Base-by-base conservation (phyloP, 2,329 filamentous ascomycete species). In the Ciborinia camelliae region DNA sequence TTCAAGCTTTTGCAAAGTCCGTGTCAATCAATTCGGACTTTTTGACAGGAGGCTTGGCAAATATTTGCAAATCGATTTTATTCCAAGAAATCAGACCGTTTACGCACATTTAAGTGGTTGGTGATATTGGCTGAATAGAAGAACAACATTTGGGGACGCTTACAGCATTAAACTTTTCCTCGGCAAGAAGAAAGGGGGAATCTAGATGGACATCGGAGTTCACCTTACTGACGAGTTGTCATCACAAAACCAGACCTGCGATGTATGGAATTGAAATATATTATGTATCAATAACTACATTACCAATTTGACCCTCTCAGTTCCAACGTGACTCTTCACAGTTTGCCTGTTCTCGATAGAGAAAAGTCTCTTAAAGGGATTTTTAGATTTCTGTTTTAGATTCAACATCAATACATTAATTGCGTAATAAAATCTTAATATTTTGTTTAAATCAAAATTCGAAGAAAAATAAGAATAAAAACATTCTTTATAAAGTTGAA, bases 11-110 rank as follows among this genome's bases (percentile, higher is more conserved):
- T n/a, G 39, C 23, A n/a, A 48, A 48, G 39, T 39, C 50, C 23
- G 23, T 63, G 30, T 54, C 35, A 23, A n/a, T 54, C 37, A 32
- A 23, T 62, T 41, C 30, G 20, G 26, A 32, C 15, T 26, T 32
- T 62, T 63, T 63, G 61, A 47, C 61, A 57, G 61, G 45, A 47
- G 48, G 39, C 41, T 57, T 57, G 30, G 61, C 61, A 7, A 63
- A 18, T 12, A 55, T 54, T 12, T 41, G n/a, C 50, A 26, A 6
- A 30, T 54, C 26, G 26, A 39, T 37, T 41, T 35, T n/a, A 39
- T 53, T 26, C 14, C 41, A 28, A 47, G 7, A 35, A n/a, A 35
- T 32, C 35, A 47, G 37, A 35, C 51, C 60, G 30, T 37, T 57
- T 30, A 55, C 57, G 55, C 55, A 35, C 20, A 35, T 41, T 12